Evolutionary conservation across 306 rosid species (phyloP).

Genomic region (Lathyrus sativus): DNA sequence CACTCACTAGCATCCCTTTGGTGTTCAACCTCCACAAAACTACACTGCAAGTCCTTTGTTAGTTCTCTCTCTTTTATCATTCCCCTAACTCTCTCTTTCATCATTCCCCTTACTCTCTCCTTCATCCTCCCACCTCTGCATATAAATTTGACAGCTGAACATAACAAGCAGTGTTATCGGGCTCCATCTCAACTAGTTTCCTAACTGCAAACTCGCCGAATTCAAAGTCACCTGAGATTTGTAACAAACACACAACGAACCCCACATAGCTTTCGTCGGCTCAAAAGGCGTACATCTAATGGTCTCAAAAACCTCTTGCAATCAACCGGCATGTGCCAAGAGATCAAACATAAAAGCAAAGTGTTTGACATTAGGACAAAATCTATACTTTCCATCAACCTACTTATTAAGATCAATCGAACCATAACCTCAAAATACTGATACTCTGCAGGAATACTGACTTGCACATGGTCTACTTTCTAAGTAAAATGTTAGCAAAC

Average conservation of each 20-base stretch:
- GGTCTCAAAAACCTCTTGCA: conserved; percentile 53
- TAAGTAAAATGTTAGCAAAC: not conserved
- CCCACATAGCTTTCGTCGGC: conserved; percentile 73
- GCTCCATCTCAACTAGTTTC: conserved; percentile 69
- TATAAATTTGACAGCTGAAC: conserved; percentile 67
- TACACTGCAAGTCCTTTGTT: conserved; percentile 61
- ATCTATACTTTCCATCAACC: conserved; percentile 54
- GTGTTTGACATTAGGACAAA: conserved; percentile 55
- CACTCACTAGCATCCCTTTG: conserved; percentile 24
- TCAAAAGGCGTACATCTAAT: conserved; percentile 55
- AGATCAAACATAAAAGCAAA: conserved; percentile 79
- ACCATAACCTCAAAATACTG: conserved; percentile 39
- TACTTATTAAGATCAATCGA: conserved; percentile 49
- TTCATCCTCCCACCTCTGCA: conserved; percentile 76
- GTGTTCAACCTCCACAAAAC: conserved; percentile 53
- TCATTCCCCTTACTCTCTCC: conserved; percentile 64
- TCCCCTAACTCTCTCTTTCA: conserved; percentile 64
- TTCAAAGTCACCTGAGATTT: conserved; percentile 56
- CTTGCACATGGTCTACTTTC: not conserved
- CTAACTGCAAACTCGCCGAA: conserved; percentile 60
- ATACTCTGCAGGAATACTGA: not conserved
- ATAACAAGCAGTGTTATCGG: conserved; percentile 56
- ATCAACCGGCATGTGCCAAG: conserved; percentile 59
- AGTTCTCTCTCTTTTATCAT: conserved; percentile 56
- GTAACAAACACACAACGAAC: conserved; percentile 60